Evolutionary conservation across 2,329 filamentous ascomycete genomes (phyloP).

Genomic region (Ophiostoma pallidulum): DNA sequence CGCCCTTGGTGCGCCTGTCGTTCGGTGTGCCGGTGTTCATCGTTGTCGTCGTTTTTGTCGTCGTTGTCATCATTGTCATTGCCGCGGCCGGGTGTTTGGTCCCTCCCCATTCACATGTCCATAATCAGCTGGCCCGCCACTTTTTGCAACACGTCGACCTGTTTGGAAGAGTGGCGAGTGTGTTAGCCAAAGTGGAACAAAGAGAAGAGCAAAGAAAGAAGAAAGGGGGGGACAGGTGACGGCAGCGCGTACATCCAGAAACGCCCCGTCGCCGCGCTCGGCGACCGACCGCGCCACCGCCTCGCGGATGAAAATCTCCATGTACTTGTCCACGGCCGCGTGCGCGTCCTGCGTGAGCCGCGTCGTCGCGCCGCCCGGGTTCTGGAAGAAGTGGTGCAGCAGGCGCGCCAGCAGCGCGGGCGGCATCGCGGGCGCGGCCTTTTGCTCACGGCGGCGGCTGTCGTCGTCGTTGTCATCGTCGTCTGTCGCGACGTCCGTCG

Average conservation of each 20-base stretch:
- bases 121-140: conserved; percentile 74
- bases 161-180: no score
- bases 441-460: background rate
- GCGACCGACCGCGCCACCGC: conserved; percentile 70
- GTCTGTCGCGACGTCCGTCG: conserved; percentile 11
- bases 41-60: no score
- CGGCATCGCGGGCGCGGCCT: conserved; percentile 49
- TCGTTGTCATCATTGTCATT: no score
- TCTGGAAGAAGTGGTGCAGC: conserved; percentile 70
- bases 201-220: background rate
- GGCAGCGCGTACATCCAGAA: conserved; percentile 56
- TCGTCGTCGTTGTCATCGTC: conserved; percentile 20
- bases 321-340: conserved; percentile 67
- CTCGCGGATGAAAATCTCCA: conserved; percentile 86
- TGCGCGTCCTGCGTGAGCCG: conserved; percentile 71
- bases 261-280: conserved; percentile 54
- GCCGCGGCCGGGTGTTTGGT: no score
- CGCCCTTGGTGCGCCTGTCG: no score
- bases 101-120: conserved; percentile 76
- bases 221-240: background rate
- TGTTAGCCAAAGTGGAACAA: background rate
- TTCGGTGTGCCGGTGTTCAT: no score
- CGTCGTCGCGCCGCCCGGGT: conserved; percentile 43
- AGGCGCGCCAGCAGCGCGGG: conserved; percentile 64
- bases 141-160: conserved; percentile 86